These are phyloP conservation scores for Boletus patriciae DNA, from an alignment of 768 basidiomycete genomes.

Conservation along the genomic window DNA sequence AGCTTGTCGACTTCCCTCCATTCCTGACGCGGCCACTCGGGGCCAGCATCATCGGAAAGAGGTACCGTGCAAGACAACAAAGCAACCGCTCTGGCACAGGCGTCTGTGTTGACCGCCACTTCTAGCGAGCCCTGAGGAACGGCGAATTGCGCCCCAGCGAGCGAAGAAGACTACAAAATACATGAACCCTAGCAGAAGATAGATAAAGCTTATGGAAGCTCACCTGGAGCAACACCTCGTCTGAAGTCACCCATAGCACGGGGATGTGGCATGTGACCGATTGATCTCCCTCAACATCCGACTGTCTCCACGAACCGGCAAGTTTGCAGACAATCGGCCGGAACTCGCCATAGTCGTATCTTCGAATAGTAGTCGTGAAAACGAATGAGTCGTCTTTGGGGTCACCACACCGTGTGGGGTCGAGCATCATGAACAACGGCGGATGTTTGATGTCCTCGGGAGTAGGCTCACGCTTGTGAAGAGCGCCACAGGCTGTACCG, in stretches of 20 bases:
- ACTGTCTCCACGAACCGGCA: slow-evolving; percentile 77
- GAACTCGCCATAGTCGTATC: slow-evolving; percentile 79
- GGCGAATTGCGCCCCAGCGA: slow-evolving; percentile 60
- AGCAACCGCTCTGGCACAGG: slow-evolving; percentile 75
- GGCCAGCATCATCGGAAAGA: slow-evolving; percentile 64
- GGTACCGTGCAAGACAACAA: slow-evolving; percentile 76
- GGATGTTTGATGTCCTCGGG: slow-evolving; percentile 51
- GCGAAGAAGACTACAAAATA: slow-evolving; percentile 48
- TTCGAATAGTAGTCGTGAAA: slow-evolving; percentile 75
- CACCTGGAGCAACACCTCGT: slow-evolving; percentile 56
- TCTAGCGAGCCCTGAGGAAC: slow-evolving; percentile 56
- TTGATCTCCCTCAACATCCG: slow-evolving; percentile 47
- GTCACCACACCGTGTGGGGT: slow-evolving; percentile 78
- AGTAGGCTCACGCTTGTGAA: slow-evolving; percentile 62
- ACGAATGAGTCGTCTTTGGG: slow-evolving; percentile 78
- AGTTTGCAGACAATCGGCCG: slow-evolving; percentile 76
- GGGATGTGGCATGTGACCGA: slow-evolving; percentile 59
- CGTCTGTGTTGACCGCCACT: slow-evolving; percentile 53
- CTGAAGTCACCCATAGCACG: slow-evolving; percentile 59
- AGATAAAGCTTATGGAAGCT: slow-evolving; percentile 13
- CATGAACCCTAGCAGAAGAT: slow-evolving; percentile 1
- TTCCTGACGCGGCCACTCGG: slow-evolving; percentile 71
- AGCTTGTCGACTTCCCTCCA: slow-evolving; percentile 87
- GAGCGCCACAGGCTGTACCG: slow-evolving; percentile 80
- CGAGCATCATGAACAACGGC: slow-evolving; percentile 74